phyloP scores from a whole-genome alignment of 2,329 filamentous ascomycete species.

The Nemania abortiva region DNA sequence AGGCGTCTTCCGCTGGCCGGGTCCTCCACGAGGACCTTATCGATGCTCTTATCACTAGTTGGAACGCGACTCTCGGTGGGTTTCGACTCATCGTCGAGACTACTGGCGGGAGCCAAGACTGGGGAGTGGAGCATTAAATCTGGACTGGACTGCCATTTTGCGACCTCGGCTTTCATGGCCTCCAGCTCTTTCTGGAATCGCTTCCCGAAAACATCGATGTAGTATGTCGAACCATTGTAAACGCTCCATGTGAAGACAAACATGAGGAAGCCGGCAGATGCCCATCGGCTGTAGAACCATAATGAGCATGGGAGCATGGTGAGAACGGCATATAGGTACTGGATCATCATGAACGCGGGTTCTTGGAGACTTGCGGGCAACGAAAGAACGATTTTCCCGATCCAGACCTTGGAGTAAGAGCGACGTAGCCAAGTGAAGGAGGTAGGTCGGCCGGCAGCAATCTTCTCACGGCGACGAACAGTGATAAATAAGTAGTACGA shows the following conservation, averaged over 20 bases:
- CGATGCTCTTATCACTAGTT: conserved; percentile 31
- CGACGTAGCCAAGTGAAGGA: conserved; percentile 97
- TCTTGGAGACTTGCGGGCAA: conserved; percentile 84
- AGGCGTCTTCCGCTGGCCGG: conserved; percentile 45
- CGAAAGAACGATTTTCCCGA: conserved; percentile 85
- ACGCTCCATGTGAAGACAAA: conserved; percentile 93
- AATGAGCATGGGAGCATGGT: conserved; percentile 96
- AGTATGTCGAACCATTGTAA: conserved; percentile 96
- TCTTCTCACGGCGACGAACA: conserved; percentile 93
- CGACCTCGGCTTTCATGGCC: conserved; percentile 86
- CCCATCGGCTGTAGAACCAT: conserved; percentile 92
- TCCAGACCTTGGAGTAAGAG: conserved; percentile 89
- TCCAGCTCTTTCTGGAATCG: conserved; percentile 97
- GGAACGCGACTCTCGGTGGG: conserved; percentile 31
- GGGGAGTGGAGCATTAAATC: conserved; percentile 60
- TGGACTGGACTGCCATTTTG: conserved; percentile 81
- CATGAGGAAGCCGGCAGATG: conserved; percentile 80
- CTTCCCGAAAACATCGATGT: conserved; percentile 97
- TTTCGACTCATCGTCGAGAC: conserved; percentile 40
- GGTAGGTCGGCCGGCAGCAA: conserved; percentile 92
- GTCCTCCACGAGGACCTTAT: conserved; percentile 45
- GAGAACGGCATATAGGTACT: conserved; percentile 88
- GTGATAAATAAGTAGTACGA: conserved; percentile 96
- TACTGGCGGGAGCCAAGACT: conserved; percentile 53
- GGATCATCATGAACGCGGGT: conserved; percentile 93